Evolutionary conservation across 345 rosid species (phyloP), one percentile per base, ranked within the genome.

Genomic region (Syzygium oleosum): DNA sequence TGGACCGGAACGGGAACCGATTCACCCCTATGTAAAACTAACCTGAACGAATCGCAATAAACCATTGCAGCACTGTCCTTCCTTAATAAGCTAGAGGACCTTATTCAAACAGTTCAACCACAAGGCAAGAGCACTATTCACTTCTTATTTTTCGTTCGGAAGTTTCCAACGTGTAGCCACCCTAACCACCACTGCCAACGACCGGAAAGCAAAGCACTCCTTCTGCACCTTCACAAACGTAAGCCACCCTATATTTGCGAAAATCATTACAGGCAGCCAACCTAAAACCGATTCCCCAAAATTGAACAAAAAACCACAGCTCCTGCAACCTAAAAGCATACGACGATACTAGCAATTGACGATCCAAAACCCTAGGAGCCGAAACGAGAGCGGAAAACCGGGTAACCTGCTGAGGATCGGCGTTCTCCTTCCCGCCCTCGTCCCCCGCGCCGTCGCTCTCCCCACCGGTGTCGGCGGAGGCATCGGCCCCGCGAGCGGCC

Each of bases 361-460:
- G 21, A 61, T 59, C 34, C 85, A 53, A 88, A 93, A 86, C 91
- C 95, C 93, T 89, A 91, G 87, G 85, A 85, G 58, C 58, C 41
- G 43, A 86, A 43, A 80, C n/a, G 87, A 84, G 11, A 80, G 85
- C 86, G 29, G 7, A 63, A 49, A 88, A 4, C 41, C 85, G 54
- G 49, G 27, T 54, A 15, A 93, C 94, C 91, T 88, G 90, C 68
- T 93, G 95, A 56, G 91, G 88, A 91, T 94, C 94, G 27, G 91
- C 88, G 87, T 92, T 92, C 90, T 96, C 95, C 77, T 94, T 93
- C 9, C 91, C 89, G 12, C 91, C 93, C 19, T 90, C 95, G 61
- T 90, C 94, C 25, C 25, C 80, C 13, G 14, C 46, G 78, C 59
- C 94, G 52, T 86, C 90, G 56, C 86, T 88, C 6, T 85, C 87